Conservation (phyloP, 768 basidiomycete species). For the Amanita thiersii region DNA sequence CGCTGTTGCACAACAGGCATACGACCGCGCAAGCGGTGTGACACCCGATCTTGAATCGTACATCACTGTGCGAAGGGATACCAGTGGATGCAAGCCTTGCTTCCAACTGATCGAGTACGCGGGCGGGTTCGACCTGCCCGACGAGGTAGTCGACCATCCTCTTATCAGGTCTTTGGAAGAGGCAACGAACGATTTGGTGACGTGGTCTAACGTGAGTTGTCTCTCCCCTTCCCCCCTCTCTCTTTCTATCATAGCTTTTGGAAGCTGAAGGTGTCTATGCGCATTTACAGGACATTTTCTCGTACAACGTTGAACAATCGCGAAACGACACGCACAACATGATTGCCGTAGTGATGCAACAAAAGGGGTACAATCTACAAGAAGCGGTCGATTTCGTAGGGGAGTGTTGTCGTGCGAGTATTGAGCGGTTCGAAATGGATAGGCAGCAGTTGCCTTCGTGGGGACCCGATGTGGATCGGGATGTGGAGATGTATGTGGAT, state of each 20-base stretch:
- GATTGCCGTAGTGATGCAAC: slow-evolving; percentile 59
- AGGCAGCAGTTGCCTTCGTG: slow-evolving; percentile 43
- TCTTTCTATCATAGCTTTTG: slow-evolving; percentile 11
- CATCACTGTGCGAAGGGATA: slow-evolving; percentile 57
- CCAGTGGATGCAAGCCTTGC: slow-evolving; percentile 59
- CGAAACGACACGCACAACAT: slow-evolving; percentile 67
- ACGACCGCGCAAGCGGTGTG: slow-evolving; percentile 36
- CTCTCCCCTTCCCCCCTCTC: slow-evolving; percentile 11
- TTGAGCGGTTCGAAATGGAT: slow-evolving; percentile 45
- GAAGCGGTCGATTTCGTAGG: slow-evolving; percentile 58
- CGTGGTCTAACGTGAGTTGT: slow-evolving; percentile 64
- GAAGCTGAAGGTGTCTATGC: background rate
- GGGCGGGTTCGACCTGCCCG: slow-evolving; percentile 46
- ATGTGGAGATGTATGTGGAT: slow-evolving; percentile 45
- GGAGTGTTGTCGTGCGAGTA: slow-evolving; percentile 47
- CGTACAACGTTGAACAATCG: slow-evolving; percentile 68
- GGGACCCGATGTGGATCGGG: slow-evolving; percentile 46
- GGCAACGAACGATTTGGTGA: slow-evolving; percentile 61
- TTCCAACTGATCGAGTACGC: slow-evolving; percentile 58
- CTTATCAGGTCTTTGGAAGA: slow-evolving; percentile 47
- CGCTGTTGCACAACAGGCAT: slow-evolving; percentile 52
- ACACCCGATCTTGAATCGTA: slow-evolving; percentile 65
- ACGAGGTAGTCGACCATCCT: slow-evolving; percentile 61
- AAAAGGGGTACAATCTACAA: slow-evolving; percentile 49
- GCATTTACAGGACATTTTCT: slow-evolving; percentile 55